Conservation (phyloP, 345 rosid genomes). For the Moricandia arvensis region DNA sequence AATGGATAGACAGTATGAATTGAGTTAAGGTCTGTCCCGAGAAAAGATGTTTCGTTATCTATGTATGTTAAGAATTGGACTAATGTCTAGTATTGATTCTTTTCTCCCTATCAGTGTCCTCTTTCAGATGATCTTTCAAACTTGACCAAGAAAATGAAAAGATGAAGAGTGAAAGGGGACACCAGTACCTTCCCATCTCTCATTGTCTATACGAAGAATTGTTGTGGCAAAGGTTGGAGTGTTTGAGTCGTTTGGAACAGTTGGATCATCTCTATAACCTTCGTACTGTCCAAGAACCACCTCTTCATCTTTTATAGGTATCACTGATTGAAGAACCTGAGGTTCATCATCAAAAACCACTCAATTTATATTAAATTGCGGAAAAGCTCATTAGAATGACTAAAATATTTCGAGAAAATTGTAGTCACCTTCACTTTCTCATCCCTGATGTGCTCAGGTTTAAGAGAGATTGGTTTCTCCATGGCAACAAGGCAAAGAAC, state of each 20-base stretch:
- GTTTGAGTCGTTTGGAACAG: constrained; percentile 89
- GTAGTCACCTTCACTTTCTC: constrained; percentile 92
- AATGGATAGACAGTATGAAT: not conserved
- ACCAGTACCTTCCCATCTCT: constrained; percentile 95
- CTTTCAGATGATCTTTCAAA: constrained; percentile 11
- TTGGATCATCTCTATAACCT: constrained; percentile 89
- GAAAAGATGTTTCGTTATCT: too few species aligned
- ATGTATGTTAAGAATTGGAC: too few species aligned
- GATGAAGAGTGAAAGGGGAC: constrained; percentile 8
- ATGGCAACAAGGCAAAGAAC: constrained; percentile 92
- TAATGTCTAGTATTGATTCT: not conserved
- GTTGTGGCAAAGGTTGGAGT: constrained; percentile 93
- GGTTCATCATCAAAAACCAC: constrained; percentile 16
- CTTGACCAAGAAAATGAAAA: not conserved
- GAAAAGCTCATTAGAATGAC: not conserved
- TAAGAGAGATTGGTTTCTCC: constrained; percentile 97
- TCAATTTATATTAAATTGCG: constrained; percentile 8
- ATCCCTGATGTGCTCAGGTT: constrained; percentile 96
- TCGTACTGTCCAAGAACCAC: constrained; percentile 95
- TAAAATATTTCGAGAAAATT: not conserved
- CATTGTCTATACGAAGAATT: constrained; percentile 81
- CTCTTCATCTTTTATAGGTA: constrained; percentile 87
- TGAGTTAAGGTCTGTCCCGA: not conserved
- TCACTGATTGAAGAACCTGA: constrained; percentile 94
- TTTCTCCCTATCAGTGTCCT: not conserved